A percentile compares a stretch with the other conserved stretches of the same genome.
phyloP scores from a whole-genome alignment of 177 flowering plant species.

The Vitis hybrid region DNA sequence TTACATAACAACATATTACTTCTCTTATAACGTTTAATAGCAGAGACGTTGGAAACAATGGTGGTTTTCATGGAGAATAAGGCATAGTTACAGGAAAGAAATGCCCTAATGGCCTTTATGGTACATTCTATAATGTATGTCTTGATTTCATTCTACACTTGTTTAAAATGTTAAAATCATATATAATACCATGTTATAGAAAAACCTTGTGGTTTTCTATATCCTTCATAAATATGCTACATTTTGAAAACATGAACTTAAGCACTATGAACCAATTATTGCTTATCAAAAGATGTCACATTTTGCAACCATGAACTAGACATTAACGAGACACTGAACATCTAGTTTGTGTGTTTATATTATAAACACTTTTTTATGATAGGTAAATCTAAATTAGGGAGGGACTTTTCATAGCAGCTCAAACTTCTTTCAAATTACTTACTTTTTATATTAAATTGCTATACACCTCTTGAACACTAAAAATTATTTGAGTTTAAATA shows the following conservation, averaged over 20 bases:
- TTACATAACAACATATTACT: conserved; percentile 2
- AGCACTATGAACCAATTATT: neutral
- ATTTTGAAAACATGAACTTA: neutral
- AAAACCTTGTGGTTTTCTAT: neutral
- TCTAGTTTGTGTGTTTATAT: neutral
- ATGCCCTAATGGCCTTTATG: conserved; percentile 87
- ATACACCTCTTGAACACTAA: too few species aligned
- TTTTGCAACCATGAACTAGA: too few species aligned
- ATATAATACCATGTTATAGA: neutral
- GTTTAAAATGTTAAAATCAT: neutral
- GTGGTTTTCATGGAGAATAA: conserved; percentile 60
- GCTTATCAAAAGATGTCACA: neutral
- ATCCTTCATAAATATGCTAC: neutral
- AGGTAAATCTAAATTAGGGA: neutral
- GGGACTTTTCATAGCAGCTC: neutral
- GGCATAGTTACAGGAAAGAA: conserved; percentile 84
- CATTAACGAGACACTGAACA: neutral
- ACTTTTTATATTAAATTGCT: too few species aligned
- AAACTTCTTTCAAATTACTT: too few species aligned
- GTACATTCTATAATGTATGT: conserved; percentile 78
- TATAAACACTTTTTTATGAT: neutral
- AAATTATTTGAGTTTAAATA: too few species aligned
- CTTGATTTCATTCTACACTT: conserved; percentile 4
- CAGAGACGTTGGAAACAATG: conserved; percentile 69
- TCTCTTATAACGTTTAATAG: conserved; percentile 35